Evolutionary conservation across 768 basidiomycete genomes (phyloP).

Genomic region (Sutorius australiensis): DNA sequence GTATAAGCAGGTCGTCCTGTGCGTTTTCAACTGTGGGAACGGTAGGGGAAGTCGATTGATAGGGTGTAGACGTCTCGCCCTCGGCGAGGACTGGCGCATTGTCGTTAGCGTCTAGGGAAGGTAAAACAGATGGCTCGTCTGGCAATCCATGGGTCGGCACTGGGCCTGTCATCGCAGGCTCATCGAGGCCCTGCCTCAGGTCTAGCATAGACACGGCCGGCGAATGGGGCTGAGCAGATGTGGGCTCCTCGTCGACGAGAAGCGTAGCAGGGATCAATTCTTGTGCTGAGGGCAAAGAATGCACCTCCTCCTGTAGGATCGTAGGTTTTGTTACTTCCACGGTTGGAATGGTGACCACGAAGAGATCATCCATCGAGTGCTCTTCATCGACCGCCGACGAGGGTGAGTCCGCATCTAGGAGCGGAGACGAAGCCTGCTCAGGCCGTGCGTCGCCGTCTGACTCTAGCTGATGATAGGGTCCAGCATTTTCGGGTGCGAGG

Average conservation of each 20-base stretch:
- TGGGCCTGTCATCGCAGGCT: background rate
- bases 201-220: slow-evolving; percentile 21
- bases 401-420: slow-evolving; percentile 1
- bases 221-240: slow-evolving; percentile 3
- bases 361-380: slow-evolving; percentile 12
- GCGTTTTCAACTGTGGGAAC: background rate
- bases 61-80: background rate
- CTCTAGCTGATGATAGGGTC: background rate
- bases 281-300: slow-evolving; percentile 1
- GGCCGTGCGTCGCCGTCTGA: background rate
- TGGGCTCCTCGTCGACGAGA: slow-evolving; percentile 10
- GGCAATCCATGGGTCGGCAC: background rate
- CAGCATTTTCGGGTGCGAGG: background rate
- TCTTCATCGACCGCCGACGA: background rate
- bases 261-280: slow-evolving; percentile 6
- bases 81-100: background rate
- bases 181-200: slow-evolving; percentile 3
- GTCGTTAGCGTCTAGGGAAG: background rate
- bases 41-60: background rate
- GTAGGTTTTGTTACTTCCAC: background rate
- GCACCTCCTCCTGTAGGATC: background rate
- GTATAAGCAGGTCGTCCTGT: background rate
- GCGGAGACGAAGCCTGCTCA: background rate
- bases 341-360: background rate
- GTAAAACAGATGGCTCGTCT: background rate